Conservation (phyloP, 2,329 filamentous ascomycete genomes). For the Fusarium sp. region DNA sequence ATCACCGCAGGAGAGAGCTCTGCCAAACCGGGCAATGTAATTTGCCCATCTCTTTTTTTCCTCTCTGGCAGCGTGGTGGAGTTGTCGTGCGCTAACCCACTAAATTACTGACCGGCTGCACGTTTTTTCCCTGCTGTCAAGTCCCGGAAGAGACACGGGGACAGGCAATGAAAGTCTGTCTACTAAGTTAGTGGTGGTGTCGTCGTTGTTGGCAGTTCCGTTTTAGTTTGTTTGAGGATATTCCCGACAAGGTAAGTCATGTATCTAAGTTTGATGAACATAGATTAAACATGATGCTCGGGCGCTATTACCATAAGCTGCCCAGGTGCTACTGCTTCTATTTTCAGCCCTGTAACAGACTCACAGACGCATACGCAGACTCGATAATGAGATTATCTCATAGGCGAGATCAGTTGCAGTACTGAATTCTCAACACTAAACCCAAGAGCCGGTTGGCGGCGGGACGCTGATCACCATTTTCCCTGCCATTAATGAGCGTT, state of each 20-base stretch:
- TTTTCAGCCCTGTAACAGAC: conserved; percentile 38
- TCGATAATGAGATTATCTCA: conserved; percentile 33
- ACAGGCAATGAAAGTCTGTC: background rate
- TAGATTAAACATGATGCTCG: background rate
- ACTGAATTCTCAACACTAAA: conserved; percentile 16
- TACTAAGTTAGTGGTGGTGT: too few relatives aligned
- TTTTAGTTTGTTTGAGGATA: conserved; percentile 35
- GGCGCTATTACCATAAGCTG: background rate
- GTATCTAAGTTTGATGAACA: conserved; percentile 23
- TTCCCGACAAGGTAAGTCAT: conserved; percentile 20
- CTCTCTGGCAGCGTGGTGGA: conserved; percentile 5
- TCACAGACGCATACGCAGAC: background rate
- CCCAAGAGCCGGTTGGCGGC: conserved; percentile 20
- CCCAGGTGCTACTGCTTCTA: conserved; percentile 18
- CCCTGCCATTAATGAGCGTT: conserved; percentile 27
- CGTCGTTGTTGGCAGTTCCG: conserved; percentile 7
- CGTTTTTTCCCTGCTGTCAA: conserved; percentile 33
- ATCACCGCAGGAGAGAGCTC: conserved; percentile 17
- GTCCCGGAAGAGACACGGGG: conserved; percentile 23
- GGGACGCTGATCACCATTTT: conserved; percentile 40
- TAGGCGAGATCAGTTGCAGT: conserved; percentile 31
- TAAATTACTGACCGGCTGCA: conserved; percentile 43
- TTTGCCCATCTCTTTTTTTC: conserved; percentile 21
- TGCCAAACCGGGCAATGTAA: conserved; percentile 32
- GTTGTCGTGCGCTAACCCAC: conserved; percentile 37